Evolutionary conservation across 2,329 filamentous ascomycete species (phyloP).

Genomic region (Hymenoscyphus infarciens): DNA sequence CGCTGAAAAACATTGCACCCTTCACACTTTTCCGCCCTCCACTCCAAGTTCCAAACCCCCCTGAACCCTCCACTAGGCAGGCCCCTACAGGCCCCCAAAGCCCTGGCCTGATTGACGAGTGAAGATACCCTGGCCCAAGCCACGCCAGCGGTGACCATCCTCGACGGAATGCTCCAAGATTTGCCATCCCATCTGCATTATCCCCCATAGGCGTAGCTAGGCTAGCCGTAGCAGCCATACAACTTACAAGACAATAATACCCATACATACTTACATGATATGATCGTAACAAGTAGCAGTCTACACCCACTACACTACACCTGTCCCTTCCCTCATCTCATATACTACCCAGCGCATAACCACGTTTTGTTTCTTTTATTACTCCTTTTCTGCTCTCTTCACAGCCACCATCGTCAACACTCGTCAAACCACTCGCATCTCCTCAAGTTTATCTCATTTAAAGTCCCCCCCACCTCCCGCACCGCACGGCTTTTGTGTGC

Average conservation of each 20-base stretch:
- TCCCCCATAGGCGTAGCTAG: neutral
- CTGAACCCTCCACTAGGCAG: constrained; percentile 1
- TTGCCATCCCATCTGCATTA: constrained; percentile 8
- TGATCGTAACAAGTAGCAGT: neutral
- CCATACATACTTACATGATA: neutral
- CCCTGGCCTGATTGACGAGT: constrained; percentile 1
- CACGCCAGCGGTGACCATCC: constrained; percentile 8
- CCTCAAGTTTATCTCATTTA: constrained; percentile 8
- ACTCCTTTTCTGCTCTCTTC: neutral
- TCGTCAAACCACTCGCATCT: neutral
- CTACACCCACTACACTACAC: neutral
- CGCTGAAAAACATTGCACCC: constrained; percentile 5
- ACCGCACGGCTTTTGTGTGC: constrained; percentile 16
- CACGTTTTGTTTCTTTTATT: neutral
- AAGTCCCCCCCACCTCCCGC: constrained; percentile 11
- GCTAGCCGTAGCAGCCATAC: neutral
- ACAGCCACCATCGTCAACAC: neutral
- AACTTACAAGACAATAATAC: neutral
- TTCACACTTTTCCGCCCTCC: neutral
- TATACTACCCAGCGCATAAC: neutral
- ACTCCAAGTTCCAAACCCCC: neutral
- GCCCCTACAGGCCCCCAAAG: constrained; percentile 11
- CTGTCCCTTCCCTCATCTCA: neutral
- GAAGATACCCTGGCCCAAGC: constrained; percentile 10
- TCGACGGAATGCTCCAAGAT: constrained; percentile 13